Evolutionary conservation across 176 grass and related monocot genomes (phyloP).

Genomic region (Oryza rufipogon): DNA sequence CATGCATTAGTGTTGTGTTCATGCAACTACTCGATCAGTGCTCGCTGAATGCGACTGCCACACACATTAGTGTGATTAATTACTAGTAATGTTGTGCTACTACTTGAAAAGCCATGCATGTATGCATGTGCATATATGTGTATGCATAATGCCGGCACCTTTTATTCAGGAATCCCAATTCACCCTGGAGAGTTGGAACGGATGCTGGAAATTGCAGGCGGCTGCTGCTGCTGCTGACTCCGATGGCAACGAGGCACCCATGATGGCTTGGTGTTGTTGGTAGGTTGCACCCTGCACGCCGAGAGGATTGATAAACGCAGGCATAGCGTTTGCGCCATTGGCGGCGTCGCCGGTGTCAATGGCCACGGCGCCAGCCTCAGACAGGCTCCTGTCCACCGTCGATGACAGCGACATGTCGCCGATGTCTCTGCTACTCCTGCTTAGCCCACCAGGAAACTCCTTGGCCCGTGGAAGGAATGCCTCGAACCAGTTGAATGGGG

Average conservation of each 20-base stretch:
- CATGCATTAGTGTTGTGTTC: conserved; percentile 39
- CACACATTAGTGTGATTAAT: conserved; percentile 39
- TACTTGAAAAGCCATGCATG: conserved; percentile 32
- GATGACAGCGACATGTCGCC: conserved; percentile 35
- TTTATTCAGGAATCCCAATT: conserved; percentile 73
- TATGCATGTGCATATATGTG: conserved; percentile 9
- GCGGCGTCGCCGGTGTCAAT: conserved; percentile 36
- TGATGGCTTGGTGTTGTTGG: conserved; percentile 41
- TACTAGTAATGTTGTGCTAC: conserved; percentile 28
- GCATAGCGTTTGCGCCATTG: conserved; percentile 33
- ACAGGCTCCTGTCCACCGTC: conserved; percentile 1
- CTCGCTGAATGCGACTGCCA: conserved; percentile 37
- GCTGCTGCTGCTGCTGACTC: conserved; percentile 41
- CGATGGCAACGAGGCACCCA: conserved; percentile 26
- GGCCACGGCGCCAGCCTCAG: conserved; percentile 8
- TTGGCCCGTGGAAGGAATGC: conserved; percentile 48
- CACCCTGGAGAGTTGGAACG: conserved; percentile 65
- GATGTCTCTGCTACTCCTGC: conserved; percentile 1
- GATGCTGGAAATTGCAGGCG: conserved; percentile 58
- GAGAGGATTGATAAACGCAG: conserved; percentile 49
- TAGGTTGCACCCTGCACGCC: conserved; percentile 30
- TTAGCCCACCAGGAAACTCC: conserved; percentile 42
- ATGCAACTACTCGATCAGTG: conserved; percentile 29
- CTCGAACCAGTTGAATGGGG: conserved; percentile 60
- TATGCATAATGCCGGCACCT: conserved; percentile 22